These are phyloP conservation scores for Casuarina cunninghamiana DNA, from an alignment of 306 rosid genomes.

Conservation along the genomic window DNA sequence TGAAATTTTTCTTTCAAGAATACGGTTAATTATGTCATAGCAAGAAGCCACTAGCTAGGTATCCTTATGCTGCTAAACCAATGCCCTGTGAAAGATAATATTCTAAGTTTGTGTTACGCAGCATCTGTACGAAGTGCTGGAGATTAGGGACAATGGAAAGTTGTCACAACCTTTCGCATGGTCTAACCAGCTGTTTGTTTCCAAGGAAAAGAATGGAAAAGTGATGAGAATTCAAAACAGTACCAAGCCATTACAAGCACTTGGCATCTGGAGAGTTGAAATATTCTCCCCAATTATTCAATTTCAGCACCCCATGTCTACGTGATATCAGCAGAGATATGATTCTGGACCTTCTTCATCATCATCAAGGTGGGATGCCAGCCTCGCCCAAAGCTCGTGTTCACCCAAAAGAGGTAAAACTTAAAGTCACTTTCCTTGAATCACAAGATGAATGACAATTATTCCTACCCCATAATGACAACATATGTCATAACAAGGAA, in stretches of 20 bases:
- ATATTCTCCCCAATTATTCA: conserved; percentile 29
- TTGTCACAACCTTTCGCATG: not conserved
- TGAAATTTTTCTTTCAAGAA: not conserved
- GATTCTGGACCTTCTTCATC: conserved; percentile 14
- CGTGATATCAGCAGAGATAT: conserved; percentile 26
- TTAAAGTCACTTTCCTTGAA: conserved; percentile 21
- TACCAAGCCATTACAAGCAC: not conserved
- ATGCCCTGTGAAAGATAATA: not conserved
- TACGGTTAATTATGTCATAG: not conserved
- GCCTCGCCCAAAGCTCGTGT: conserved; percentile 28
- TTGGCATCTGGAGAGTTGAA: conserved; percentile 6
- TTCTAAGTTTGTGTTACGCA: not conserved
- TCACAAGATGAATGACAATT: conserved; percentile 29
- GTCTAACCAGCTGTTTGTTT: not conserved
- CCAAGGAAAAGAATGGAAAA: not conserved
- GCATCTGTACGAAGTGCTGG: not conserved
- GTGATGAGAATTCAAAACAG: not conserved
- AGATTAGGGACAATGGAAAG: not conserved
- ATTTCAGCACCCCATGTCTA: conserved; percentile 29
- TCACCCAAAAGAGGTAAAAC: conserved; percentile 36
- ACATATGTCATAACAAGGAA: conserved; percentile 19
- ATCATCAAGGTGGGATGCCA: conserved; percentile 14
- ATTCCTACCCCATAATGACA: conserved; percentile 36
- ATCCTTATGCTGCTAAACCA: not conserved
- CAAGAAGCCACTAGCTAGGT: not conserved